Percentiles rank a stretch among this genome's conserved stretches.
These are phyloP conservation scores for Iberis pinnata DNA, from an alignment of 345 rosid genomes.

Conservation along the genomic window DNA sequence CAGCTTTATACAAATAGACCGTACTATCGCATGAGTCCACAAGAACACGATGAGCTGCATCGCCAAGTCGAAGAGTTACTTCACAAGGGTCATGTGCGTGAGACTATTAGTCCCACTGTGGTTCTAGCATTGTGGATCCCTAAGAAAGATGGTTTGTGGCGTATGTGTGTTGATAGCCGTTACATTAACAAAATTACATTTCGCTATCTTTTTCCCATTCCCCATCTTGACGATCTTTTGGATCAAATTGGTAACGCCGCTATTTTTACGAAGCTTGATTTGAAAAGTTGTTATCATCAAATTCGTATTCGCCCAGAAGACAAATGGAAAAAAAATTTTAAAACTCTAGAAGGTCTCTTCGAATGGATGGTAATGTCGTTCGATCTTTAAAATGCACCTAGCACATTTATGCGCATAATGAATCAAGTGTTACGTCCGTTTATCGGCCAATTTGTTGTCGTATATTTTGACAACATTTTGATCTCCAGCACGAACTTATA, in stretches of 20 bases:
- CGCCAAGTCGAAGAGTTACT: neutral
- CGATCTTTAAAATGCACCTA: neutral
- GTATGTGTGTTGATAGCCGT: too few species aligned
- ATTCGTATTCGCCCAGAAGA: too few species aligned
- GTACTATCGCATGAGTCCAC: neutral
- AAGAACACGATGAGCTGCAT: neutral
- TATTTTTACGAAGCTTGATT: neutral
- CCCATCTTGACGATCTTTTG: too few species aligned
- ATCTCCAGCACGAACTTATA: too few species aligned
- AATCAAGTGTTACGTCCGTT: neutral
- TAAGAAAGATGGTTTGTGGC: too few species aligned
- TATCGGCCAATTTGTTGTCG: neutral
- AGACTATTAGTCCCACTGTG: too few species aligned
- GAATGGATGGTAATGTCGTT: neutral
- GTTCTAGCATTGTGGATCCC: too few species aligned
- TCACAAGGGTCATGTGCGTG: too few species aligned
- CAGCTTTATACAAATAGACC: neutral
- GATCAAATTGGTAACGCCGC: neutral
- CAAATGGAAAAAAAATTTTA: too few species aligned
- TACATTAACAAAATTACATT: too few species aligned
- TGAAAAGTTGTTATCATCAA: too few species aligned
- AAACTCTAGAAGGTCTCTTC: neutral
- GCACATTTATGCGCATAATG: neutral
- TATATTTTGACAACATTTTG: neutral
- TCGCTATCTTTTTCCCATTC: too few species aligned